phyloP scores from a whole-genome alignment of 805 yeast genomes.

The Saccharomyces mikatae region DNA sequence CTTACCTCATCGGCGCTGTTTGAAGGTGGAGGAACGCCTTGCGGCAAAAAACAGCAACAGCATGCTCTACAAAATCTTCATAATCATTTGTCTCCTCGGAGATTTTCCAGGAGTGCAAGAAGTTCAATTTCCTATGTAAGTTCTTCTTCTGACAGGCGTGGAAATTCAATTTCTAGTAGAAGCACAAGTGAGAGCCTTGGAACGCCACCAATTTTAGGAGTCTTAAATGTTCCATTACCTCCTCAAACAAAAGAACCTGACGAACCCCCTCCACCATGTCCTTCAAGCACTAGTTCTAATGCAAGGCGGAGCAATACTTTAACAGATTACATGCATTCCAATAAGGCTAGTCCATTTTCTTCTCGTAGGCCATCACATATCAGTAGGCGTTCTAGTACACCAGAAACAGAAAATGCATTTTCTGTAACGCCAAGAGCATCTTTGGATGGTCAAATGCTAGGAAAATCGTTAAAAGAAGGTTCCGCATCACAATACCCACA shows the following conservation, averaged over 20 bases:
- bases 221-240: constrained; percentile 37
- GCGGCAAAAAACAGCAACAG: not conserved
- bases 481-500: not conserved
- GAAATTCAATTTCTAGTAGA: not conserved
- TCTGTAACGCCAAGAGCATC: constrained; percentile 6
- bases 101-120: constrained; percentile 4
- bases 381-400: constrained; percentile 7
- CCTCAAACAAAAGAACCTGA: constrained; percentile 50
- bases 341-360: constrained; percentile 22
- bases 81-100: constrained; percentile 1
- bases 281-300: constrained; percentile 5
- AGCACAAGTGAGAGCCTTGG: not conserved
- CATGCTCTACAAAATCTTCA: constrained; percentile 1
- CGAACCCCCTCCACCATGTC: constrained; percentile 38
- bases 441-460: constrained; percentile 13
- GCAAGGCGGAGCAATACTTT: constrained; percentile 8
- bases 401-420: constrained; percentile 10
- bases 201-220: constrained; percentile 21
- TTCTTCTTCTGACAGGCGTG: constrained; percentile 24
- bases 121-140: constrained; percentile 26
- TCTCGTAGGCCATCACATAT: constrained; percentile 21
- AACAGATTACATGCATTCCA: constrained; percentile 11
- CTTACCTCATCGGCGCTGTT: constrained; percentile 3
- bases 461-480: not conserved
- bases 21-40: not conserved